phyloP scores from a whole-genome alignment of 768 basidiomycete genomes.

The Naematelia encephala region DNA sequence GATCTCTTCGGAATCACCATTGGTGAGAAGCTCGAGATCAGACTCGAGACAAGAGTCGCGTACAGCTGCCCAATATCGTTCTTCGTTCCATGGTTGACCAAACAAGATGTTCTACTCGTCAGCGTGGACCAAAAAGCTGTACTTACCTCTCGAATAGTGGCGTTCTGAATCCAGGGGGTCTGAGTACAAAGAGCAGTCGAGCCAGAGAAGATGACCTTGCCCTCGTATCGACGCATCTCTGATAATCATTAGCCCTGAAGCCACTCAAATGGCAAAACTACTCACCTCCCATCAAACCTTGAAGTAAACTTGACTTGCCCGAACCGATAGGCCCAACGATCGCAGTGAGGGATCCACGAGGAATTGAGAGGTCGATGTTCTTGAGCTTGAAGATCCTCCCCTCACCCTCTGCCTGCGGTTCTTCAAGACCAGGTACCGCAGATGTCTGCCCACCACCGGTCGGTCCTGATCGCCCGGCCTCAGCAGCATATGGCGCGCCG shows the following conservation, averaged over 20 bases:
- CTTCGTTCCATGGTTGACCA: slow-evolving; percentile 74
- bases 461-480: slow-evolving; percentile 29
- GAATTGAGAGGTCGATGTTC: slow-evolving; percentile 65
- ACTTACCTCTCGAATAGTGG: slow-evolving; percentile 67
- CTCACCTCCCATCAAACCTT: slow-evolving; percentile 44
- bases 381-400: slow-evolving; percentile 61
- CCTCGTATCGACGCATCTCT: slow-evolving; percentile 73
- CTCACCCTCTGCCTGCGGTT: slow-evolving; percentile 11
- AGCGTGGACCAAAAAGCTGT: neutral
- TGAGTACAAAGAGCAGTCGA: slow-evolving; percentile 78
- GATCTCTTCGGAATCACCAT: slow-evolving; percentile 79
- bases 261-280: neutral
- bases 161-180: slow-evolving; percentile 79
- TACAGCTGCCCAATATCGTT: slow-evolving; percentile 76
- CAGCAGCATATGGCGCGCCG: slow-evolving; percentile 20
- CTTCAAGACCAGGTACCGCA: slow-evolving; percentile 11
- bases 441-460: slow-evolving; percentile 23
- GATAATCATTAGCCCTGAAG: neutral
- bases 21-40: slow-evolving; percentile 71
- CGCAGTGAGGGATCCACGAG: slow-evolving; percentile 73
- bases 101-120: slow-evolving; percentile 67
- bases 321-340: slow-evolving; percentile 77
- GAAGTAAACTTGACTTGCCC: slow-evolving; percentile 48
- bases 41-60: slow-evolving; percentile 72
- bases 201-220: slow-evolving; percentile 69